A percentile compares a stretch with the other conserved stretches of the same genome.
Evolutionary conservation across 2,329 filamentous ascomycete species (phyloP).

Genomic region (Ophiostoma fasciatum): DNA sequence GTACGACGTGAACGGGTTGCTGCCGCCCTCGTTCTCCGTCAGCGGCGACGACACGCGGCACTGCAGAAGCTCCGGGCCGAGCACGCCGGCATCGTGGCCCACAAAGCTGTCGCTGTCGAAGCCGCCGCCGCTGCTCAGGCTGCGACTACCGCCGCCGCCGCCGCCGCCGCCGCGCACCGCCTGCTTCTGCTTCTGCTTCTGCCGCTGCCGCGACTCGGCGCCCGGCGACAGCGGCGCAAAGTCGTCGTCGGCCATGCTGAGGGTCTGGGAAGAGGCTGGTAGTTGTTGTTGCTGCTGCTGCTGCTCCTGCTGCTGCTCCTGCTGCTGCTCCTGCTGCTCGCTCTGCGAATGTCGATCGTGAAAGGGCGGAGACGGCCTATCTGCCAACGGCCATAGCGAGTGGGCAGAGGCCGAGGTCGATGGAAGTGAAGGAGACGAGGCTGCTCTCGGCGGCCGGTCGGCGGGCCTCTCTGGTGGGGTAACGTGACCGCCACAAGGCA

Average conservation of each 20-base stretch:
- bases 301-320: slow-evolving; percentile 26
- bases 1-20: slow-evolving; percentile 94
- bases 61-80: slow-evolving; percentile 62
- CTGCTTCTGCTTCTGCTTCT: slow-evolving; percentile 26
- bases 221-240: slow-evolving; percentile 5
- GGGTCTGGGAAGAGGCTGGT: too few relatives aligned
- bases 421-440: too few relatives aligned
- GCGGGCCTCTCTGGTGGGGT: too few relatives aligned
- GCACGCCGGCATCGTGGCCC: slow-evolving; percentile 42
- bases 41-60: slow-evolving; percentile 71
- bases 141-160: slow-evolving; percentile 33
- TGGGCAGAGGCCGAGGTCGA: too few relatives aligned
- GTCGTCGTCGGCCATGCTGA: slow-evolving; percentile 8
- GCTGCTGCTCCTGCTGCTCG: slow-evolving; percentile 13
- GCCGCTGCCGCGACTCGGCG: slow-evolving; percentile 3
- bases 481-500: too few relatives aligned
- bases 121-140: too few relatives aligned
- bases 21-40: slow-evolving; percentile 93
- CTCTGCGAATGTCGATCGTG: slow-evolving; percentile 23
- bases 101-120: slow-evolving; percentile 29
- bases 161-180: slow-evolving; percentile 29
- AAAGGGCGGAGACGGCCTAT: too few relatives aligned
- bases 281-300: not conserved
- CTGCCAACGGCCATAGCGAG: too few relatives aligned
- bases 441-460: too few relatives aligned